Conservation (phyloP, 1,284 basidiomycete species). For the Fomitopsis pinicola region DNA sequence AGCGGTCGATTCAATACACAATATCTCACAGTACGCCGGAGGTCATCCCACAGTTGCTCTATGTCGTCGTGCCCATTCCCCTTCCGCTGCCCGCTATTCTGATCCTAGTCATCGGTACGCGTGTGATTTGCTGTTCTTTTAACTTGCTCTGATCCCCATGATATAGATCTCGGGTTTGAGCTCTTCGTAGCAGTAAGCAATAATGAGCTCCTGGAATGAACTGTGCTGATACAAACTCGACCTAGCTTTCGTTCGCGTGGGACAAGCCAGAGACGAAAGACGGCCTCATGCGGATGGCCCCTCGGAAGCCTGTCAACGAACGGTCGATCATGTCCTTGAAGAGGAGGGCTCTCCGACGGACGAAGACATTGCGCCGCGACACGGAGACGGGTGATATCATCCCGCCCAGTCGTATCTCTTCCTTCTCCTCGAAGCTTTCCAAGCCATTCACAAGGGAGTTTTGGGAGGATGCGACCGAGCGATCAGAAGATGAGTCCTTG, state of each 20-base stretch:
- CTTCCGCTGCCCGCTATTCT: conserved; percentile 63
- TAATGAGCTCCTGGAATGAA: not conserved
- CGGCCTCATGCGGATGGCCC: conserved; percentile 61
- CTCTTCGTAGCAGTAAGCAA: conserved; percentile 54
- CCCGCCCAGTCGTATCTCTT: conserved; percentile 37
- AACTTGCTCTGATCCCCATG: not conserved
- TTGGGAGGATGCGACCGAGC: conserved; percentile 55
- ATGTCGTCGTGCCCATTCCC: conserved; percentile 65
- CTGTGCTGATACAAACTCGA: not conserved
- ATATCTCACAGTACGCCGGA: conserved; percentile 67
- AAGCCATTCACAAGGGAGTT: conserved; percentile 54
- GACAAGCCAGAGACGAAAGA: conserved; percentile 63
- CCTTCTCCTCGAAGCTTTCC: conserved; percentile 35
- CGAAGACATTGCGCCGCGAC: conserved; percentile 53
- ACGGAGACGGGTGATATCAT: conserved; percentile 46
- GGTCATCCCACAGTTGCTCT: conserved; percentile 62
- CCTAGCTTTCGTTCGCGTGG: conserved; percentile 65
- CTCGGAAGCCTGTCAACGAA: conserved; percentile 67
- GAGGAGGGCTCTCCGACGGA: conserved; percentile 52
- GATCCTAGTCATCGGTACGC: conserved; percentile 60
- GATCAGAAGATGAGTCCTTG: conserved; percentile 51
- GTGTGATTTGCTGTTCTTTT: not conserved
- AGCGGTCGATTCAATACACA: conserved; percentile 69
- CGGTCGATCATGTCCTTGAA: conserved; percentile 52
- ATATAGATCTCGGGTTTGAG: conserved; percentile 63